A percentile compares a stretch with the other conserved stretches of the same genome.
Conservation (phyloP, 306 rosid genomes). For the Quercus suber region DNA sequence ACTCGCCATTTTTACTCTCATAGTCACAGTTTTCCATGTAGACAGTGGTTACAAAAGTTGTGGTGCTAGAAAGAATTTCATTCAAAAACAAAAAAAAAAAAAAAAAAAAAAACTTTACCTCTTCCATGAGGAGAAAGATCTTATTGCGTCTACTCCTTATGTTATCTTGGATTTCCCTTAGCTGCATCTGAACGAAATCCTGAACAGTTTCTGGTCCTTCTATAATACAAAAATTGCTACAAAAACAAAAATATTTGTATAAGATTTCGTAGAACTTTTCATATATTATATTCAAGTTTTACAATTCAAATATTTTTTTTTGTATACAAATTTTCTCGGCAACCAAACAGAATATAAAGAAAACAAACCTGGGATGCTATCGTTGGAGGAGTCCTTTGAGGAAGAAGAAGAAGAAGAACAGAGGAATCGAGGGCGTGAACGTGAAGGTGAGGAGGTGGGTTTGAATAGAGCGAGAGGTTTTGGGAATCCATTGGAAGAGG, state of each 20-base stretch:
- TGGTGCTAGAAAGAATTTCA: too few relatives aligned
- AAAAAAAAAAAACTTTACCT: constrained; percentile 39
- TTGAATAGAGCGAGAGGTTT: constrained; percentile 26
- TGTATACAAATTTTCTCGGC: neutral
- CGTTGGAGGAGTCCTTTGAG: constrained; percentile 49
- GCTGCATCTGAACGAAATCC: constrained; percentile 91
- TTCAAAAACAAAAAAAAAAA: neutral
- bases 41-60: too few relatives aligned
- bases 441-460: constrained; percentile 25
- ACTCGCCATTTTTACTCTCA: too few relatives aligned
- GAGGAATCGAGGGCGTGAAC: constrained; percentile 23
- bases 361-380: constrained; percentile 54
- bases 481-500: constrained; percentile 15
- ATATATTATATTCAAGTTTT: too few relatives aligned
- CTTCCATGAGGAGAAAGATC: constrained; percentile 95
- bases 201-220: constrained; percentile 97
- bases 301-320: too few relatives aligned
- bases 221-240: constrained; percentile 83
- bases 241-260: neutral
- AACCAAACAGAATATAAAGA: neutral
- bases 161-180: constrained; percentile 83
- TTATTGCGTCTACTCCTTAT: constrained; percentile 84
- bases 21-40: too few relatives aligned
- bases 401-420: constrained; percentile 53
- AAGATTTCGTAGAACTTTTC: neutral